Evolutionary conservation across 2,329 filamentous ascomycete genomes (phyloP).

Genomic region (Tolypocladium sp.): DNA sequence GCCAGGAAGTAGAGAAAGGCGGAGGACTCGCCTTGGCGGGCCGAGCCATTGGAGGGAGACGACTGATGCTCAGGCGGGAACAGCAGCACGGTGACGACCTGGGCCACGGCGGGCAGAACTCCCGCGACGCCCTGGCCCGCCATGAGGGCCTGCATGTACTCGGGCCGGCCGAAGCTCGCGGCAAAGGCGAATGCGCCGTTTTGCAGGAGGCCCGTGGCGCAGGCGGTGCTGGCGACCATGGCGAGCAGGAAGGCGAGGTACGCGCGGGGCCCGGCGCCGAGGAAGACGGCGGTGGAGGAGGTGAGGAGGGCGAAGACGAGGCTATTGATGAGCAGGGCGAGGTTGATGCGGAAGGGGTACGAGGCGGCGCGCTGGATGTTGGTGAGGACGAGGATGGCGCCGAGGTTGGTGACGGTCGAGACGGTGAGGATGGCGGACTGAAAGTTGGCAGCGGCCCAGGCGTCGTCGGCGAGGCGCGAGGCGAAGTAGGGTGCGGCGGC

Average conservation of each 20-base stretch:
- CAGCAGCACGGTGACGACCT: constrained; percentile 72
- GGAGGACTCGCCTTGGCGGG: constrained; percentile 33
- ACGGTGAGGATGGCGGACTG: constrained; percentile 84
- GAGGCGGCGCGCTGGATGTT: constrained; percentile 74
- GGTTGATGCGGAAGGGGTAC: constrained; percentile 78
- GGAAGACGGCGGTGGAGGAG: constrained; percentile 64
- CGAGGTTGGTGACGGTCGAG: constrained; percentile 75
- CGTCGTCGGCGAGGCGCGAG: constrained; percentile 61
- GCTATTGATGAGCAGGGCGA: constrained; percentile 70
- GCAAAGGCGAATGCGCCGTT: constrained; percentile 93
- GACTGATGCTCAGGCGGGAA: constrained; percentile 27
- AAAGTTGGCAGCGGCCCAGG: constrained; percentile 71
- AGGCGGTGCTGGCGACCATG: constrained; percentile 71
- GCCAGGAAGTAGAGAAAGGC: constrained; percentile 90
- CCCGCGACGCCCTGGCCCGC: constrained; percentile 86
- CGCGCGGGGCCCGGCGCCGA: constrained; percentile 46
- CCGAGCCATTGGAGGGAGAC: constrained; percentile 12
- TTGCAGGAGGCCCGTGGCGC: constrained; percentile 78
- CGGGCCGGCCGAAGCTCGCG: constrained; percentile 70
- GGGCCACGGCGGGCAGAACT: constrained; percentile 77
- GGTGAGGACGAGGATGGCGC: constrained; percentile 65
- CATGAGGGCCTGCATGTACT: constrained; percentile 97
- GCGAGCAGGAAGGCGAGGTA: constrained; percentile 78
- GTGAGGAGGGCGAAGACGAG: constrained; percentile 69
- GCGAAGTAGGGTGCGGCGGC: constrained; percentile 92